Conservation (phyloP, 108 stramenopile genomes). For the Skeletonema costatum region DNA sequence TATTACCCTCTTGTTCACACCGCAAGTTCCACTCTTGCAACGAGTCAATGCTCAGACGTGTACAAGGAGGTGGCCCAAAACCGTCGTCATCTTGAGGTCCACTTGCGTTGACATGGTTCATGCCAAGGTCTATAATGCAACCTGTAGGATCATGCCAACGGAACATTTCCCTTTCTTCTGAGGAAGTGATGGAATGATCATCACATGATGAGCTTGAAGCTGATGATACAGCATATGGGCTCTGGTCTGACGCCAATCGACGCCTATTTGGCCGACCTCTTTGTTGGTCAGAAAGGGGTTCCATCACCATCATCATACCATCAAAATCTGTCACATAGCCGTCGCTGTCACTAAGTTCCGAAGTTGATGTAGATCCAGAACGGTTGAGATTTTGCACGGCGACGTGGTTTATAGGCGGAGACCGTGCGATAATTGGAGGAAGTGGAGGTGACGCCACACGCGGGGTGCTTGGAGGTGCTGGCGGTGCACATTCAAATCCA, state of each 20-base stretch:
- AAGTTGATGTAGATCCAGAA: neutral
- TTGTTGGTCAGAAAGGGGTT: neutral
- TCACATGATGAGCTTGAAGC: neutral
- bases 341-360: neutral
- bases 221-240: constrained; percentile 1
- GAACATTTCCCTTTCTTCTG: neutral
- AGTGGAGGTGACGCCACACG: neutral
- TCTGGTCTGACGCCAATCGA: neutral
- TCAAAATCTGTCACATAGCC: neutral
- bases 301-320: neutral
- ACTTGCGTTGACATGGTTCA: neutral
- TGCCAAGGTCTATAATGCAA: neutral
- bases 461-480: neutral
- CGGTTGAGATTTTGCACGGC: neutral
- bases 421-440: neutral
- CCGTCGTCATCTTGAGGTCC: neutral
- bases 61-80: neutral
- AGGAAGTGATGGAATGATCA: neutral
- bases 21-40: neutral
- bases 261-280: neutral
- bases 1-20: neutral
- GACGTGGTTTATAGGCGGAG: neutral
- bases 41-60: neutral
- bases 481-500: neutral
- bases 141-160: neutral